A percentile compares a stretch with the other conserved stretches of the same genome.
These are phyloP conservation scores for Sonneratia caseolaris DNA, from an alignment of 345 rosid genomes.

Conservation along the genomic window DNA sequence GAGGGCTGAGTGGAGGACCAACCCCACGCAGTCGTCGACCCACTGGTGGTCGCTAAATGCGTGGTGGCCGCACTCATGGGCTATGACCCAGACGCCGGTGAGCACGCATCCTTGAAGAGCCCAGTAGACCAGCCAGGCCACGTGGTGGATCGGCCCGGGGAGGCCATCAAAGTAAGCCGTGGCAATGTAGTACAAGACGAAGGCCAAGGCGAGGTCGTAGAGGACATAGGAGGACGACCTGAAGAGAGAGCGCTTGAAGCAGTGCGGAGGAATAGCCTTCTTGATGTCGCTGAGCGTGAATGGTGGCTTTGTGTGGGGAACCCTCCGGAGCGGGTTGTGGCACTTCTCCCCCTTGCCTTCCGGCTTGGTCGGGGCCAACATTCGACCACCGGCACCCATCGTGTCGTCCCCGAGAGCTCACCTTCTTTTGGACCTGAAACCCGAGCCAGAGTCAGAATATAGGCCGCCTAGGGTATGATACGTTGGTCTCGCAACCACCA, in stretches of 20 bases:
- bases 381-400: slow-evolving; percentile 42
- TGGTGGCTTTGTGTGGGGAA: slow-evolving; percentile 32
- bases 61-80: slow-evolving; percentile 67
- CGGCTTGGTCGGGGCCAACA: slow-evolving; percentile 11
- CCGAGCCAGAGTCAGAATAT: no score
- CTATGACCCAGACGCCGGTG: slow-evolving; percentile 54
- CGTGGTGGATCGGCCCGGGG: slow-evolving; percentile 20
- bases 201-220: slow-evolving; percentile 29
- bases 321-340: slow-evolving; percentile 11
- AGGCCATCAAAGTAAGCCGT: slow-evolving; percentile 30
- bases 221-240: slow-evolving; percentile 44
- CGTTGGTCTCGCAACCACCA: no score
- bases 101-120: slow-evolving; percentile 38
- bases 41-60: slow-evolving; percentile 50
- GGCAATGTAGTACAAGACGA: slow-evolving; percentile 32
- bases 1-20: slow-evolving; percentile 48
- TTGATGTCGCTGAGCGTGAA: slow-evolving; percentile 40
- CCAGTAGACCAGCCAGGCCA: slow-evolving; percentile 59
- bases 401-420: background rate
- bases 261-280: slow-evolving; percentile 51
- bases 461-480: no score
- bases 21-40: slow-evolving; percentile 47
- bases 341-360: no score
- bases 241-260: slow-evolving; percentile 43
- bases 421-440: background rate